Evolutionary conservation across 2,329 filamentous ascomycete species (phyloP), one percentile per base, ranked within the genome.

Genomic region (Ophiostoma fasciatum): DNA sequence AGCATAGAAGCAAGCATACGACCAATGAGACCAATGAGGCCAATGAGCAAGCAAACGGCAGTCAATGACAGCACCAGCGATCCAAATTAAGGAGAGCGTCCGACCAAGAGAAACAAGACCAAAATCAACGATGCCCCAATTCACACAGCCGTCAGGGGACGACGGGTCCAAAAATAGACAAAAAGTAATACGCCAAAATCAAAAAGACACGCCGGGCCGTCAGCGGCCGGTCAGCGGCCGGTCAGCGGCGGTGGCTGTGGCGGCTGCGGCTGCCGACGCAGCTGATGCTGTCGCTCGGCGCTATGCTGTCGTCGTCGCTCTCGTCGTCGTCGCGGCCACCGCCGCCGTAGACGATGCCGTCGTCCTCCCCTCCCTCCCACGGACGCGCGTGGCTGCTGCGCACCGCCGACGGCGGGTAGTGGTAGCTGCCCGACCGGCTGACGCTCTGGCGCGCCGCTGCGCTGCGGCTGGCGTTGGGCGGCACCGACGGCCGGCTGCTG

Each of bases 241-340:
- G 26, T 49, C 42, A 45, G 39, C 48, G 44, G 33, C 55, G 48
- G 7, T 50, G 47, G 15, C 28, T n/a, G n/a, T 18, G n/a, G 3
- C 28, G 28, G 39, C 51, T 53, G 28, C 58, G 54, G 42, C 50
- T 61, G 17, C 69, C 71, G n/a, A 74, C 61, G 45, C 67, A 71
- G 49, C 70, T 74, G 38, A 77, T 72, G 47, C 71, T 76, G 48
- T 77, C 72, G 46, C 63, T 67, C 2, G 72, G 72, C 29, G 63
- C 68, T 25, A 77, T 56, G 45, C 68, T 74, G 33, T 59, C 62
- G 35, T 55, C 52, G 43, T 72, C 68, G 27, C 66, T 62, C 9
- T 66, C 61, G 7, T 39, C 33, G 21, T 40, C 31, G 21, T 40
- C 33, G 14, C 38, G 20, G 13, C 25, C 21, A 7, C 26, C 19